Conservation (phyloP, 2,329 filamentous ascomycete species). For the Triangularia setosa region DNA sequence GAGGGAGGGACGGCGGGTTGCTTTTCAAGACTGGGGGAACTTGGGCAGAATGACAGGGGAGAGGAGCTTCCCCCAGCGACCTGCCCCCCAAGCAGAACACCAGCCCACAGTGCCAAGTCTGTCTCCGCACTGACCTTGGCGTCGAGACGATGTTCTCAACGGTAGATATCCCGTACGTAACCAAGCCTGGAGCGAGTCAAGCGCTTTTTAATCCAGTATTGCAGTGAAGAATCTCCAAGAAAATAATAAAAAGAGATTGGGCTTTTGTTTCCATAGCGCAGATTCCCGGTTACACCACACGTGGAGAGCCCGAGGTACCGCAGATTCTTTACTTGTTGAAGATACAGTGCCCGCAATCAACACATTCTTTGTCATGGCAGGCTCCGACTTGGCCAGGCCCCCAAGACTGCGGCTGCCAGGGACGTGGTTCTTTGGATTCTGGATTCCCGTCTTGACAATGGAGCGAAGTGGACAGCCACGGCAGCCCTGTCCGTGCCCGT, state of each 20-base stretch:
- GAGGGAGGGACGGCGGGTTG: conserved; percentile 16
- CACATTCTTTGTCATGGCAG: background rate
- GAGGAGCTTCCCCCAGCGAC: background rate
- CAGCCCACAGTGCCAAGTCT: conserved; percentile 9
- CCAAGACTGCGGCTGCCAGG: background rate
- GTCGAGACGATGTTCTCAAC: conserved; percentile 5
- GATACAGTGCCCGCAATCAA: background rate
- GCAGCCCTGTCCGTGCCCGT: background rate
- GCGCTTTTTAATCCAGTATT: background rate
- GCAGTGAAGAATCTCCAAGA: too few relatives aligned
- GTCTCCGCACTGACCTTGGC: conserved; percentile 11
- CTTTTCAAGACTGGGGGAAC: conserved; percentile 18
- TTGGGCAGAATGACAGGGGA: conserved; percentile 14
- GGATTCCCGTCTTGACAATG: background rate
- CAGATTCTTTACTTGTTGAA: background rate
- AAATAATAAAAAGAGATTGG: too few relatives aligned
- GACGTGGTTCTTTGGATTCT: background rate
- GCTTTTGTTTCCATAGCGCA: background rate
- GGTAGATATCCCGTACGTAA: conserved; percentile 9
- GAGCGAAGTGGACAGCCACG: background rate
- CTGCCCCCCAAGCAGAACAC: conserved; percentile 3
- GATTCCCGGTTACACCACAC: background rate
- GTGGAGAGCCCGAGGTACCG: background rate
- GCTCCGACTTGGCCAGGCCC: background rate
- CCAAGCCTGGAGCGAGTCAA: background rate